phyloP scores from a whole-genome alignment of 1,284 basidiomycete genomes.

The Ceratobasidium sp. region DNA sequence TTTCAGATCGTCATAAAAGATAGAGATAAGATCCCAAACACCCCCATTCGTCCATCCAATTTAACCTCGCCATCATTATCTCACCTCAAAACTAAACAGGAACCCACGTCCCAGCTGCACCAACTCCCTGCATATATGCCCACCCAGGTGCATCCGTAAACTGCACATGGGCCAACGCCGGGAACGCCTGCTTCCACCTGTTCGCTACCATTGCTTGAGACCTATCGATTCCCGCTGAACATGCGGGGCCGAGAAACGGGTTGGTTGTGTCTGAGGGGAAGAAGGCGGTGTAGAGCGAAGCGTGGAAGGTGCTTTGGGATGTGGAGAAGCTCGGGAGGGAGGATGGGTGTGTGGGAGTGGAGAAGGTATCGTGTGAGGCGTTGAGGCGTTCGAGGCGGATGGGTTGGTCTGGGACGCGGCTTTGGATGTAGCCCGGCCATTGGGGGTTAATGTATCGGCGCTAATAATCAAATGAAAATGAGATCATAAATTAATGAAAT shows the following conservation, averaged over 20 bases:
- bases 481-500: background rate
- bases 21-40: too few relatives aligned
- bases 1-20: too few relatives aligned
- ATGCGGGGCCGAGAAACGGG: background rate
- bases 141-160: background rate
- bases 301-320: background rate
- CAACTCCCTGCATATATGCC: too few relatives aligned
- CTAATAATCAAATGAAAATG: background rate
- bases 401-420: background rate
- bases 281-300: background rate
- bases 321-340: background rate
- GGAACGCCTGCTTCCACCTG: constrained; percentile 20
- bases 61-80: too few relatives aligned
- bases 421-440: constrained; percentile 17
- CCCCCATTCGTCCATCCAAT: too few relatives aligned
- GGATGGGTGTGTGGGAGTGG: constrained; percentile 5
- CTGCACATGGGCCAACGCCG: constrained; percentile 6
- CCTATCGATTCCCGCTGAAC: background rate
- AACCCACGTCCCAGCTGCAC: too few relatives aligned
- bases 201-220: background rate
- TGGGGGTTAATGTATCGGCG: constrained; percentile 35
- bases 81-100: too few relatives aligned
- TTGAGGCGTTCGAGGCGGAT: constrained; percentile 30
- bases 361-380: constrained; percentile 6
- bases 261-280: background rate